Conservation (phyloP, 805 yeast genomes). For the Pichia heedii region DNA sequence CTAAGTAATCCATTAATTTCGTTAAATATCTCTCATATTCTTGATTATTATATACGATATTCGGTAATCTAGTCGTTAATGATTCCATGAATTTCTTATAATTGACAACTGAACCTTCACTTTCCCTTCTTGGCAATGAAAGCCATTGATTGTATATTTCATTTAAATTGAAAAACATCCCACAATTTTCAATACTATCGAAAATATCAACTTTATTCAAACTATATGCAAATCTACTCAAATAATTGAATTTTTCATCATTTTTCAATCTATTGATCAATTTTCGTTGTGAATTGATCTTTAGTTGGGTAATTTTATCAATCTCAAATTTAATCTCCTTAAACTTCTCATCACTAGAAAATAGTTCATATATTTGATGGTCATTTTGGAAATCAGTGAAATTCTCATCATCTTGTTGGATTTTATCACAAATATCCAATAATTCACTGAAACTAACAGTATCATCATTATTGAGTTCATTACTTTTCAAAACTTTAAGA, state of each 20-base stretch:
- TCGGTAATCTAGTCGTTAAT: constrained; percentile 13
- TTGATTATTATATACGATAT: constrained; percentile 17
- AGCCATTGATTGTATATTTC: constrained; percentile 46
- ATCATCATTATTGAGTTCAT: constrained; percentile 6
- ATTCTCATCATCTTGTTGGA: not conserved
- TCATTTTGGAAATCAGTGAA: not conserved
- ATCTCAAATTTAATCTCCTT: constrained; percentile 2
- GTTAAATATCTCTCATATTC: constrained; percentile 38
- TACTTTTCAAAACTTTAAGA: constrained; percentile 16
- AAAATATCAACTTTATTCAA: not conserved
- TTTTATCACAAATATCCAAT: not conserved
- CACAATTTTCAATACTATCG: constrained; percentile 45
- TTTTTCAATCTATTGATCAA: constrained; percentile 11
- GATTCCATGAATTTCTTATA: constrained; percentile 13
- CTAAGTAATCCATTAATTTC: constrained; percentile 42
- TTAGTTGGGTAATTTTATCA: not conserved
- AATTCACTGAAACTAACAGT: not conserved
- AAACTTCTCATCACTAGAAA: constrained; percentile 15
- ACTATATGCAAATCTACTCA: not conserved
- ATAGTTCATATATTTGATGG: constrained; percentile 25
- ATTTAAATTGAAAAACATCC: constrained; percentile 52
- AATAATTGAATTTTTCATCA: constrained; percentile 1
- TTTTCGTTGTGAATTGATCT: not conserved
- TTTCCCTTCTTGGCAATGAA: constrained; percentile 28
- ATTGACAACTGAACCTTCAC: constrained; percentile 11